phyloP scores from a whole-genome alignment of 192 early-diverging fungal species.

The Entomortierella parvispora region DNA sequence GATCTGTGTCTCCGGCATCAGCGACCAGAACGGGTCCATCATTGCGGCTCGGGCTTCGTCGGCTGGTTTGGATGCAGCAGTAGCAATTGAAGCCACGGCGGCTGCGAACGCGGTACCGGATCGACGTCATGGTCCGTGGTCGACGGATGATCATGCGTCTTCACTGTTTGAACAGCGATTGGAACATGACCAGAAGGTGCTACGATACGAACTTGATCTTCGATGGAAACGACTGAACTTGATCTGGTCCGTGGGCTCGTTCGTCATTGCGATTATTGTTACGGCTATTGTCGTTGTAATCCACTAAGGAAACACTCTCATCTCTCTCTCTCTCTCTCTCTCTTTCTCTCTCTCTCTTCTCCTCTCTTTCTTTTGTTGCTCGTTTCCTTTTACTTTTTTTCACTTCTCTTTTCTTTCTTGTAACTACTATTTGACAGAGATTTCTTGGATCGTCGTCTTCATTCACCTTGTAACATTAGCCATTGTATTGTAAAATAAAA shows the following conservation, averaged over 20 bases:
- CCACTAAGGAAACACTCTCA: background rate
- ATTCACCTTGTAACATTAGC: too few species aligned
- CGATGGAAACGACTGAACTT: slow-evolving; percentile 33
- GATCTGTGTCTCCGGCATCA: too few species aligned
- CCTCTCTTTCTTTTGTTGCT: background rate
- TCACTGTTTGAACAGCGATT: slow-evolving; percentile 33
- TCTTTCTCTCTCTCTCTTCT: background rate
- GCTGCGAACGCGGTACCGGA: background rate
- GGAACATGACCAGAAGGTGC: slow-evolving; percentile 20
- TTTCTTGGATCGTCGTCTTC: too few species aligned
- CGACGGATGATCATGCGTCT: slow-evolving; percentile 2
- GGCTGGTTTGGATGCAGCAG: slow-evolving; percentile 1
- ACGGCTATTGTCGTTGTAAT: slow-evolving; percentile 8
- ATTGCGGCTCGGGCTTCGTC: background rate
- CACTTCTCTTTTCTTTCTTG: slow-evolving; percentile 5
- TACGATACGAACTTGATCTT: slow-evolving; percentile 29
- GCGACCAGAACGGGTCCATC: too few species aligned
- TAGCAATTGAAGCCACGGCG: background rate
- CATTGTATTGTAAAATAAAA: too few species aligned
- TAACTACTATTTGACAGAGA: too few species aligned
- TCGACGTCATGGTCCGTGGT: slow-evolving; percentile 23
- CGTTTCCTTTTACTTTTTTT: background rate
- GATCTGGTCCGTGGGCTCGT: slow-evolving; percentile 25
- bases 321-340: background rate
- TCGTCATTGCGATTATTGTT: slow-evolving; percentile 25